These are phyloP conservation scores for Huiozyma naganishii DNA, from an alignment of 805 yeast genomes.

Conservation along the genomic window DNA sequence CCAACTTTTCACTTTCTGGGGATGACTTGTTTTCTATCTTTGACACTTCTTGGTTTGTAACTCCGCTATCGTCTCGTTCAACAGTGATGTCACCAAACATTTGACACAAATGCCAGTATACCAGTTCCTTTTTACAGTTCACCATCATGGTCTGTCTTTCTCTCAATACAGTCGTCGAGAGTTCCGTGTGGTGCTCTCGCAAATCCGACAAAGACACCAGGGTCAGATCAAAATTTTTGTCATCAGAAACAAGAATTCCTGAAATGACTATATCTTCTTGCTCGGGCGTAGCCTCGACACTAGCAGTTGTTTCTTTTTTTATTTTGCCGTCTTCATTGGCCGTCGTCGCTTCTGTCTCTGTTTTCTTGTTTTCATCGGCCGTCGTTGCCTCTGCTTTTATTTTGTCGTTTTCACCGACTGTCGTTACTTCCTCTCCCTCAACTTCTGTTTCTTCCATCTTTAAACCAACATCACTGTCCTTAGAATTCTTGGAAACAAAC, in stretches of 20 bases:
- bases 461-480: not conserved
- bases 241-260: slow-evolving; percentile 73
- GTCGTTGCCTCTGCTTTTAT: not conserved
- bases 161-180: slow-evolving; percentile 73
- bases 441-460: slow-evolving; percentile 1
- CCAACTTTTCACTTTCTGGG: slow-evolving; percentile 30
- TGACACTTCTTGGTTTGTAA: slow-evolving; percentile 10
- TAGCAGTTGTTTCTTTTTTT: slow-evolving; percentile 11
- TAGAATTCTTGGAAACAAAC: slow-evolving; percentile 3
- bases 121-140: slow-evolving; percentile 68
- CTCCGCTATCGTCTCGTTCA: slow-evolving; percentile 41
- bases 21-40: not conserved
- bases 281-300: slow-evolving; percentile 37
- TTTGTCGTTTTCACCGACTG: not conserved
- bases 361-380: slow-evolving; percentile 35
- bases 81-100: slow-evolving; percentile 86
- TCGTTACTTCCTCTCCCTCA: slow-evolving; percentile 5
- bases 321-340: not conserved
- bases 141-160: slow-evolving; percentile 73
- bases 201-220: slow-evolving; percentile 77
- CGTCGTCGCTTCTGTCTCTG: not conserved
- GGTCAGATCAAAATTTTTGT: slow-evolving; percentile 76
- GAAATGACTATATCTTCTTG: slow-evolving; percentile 37
- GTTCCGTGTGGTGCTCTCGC: slow-evolving; percentile 69
- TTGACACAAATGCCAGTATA: slow-evolving; percentile 83